Evolutionary conservation across 257 asterid species (phyloP).

Genomic region (Capsicum pubescens): DNA sequence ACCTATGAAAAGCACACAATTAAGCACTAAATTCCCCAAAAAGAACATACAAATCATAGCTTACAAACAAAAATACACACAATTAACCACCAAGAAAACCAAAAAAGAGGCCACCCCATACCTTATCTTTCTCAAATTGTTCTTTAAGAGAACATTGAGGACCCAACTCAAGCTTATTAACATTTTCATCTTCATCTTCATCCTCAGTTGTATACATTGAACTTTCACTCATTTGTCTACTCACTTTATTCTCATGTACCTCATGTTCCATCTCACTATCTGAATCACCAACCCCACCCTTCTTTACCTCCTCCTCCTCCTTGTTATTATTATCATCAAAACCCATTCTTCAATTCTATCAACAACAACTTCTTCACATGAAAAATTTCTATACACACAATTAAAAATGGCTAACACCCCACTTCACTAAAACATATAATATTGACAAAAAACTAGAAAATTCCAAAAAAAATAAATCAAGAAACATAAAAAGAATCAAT

Average conservation of each 20-base stretch:
- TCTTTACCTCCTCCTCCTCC: conserved; percentile 44
- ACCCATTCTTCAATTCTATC: conserved; percentile 47
- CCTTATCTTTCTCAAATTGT: conserved; percentile 90
- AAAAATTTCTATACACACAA: too few relatives aligned
- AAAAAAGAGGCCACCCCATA: background rate
- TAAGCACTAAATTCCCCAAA: background rate
- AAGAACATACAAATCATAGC: background rate
- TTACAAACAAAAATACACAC: conserved; percentile 12
- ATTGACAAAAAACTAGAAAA: background rate
- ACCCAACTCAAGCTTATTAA: conserved; percentile 75
- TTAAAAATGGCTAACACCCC: too few relatives aligned
- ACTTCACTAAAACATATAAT: too few relatives aligned
- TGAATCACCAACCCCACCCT: conserved; percentile 30
- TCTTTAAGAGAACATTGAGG: conserved; percentile 94
- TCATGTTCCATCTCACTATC: conserved; percentile 28
- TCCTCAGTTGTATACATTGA: conserved; percentile 75
- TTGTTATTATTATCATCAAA: conserved; percentile 62
- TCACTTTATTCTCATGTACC: conserved; percentile 38
- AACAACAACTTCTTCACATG: too few relatives aligned
- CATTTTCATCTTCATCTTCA: conserved; percentile 81
- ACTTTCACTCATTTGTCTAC: conserved; percentile 73
- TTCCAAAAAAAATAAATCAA: conserved; percentile 1
- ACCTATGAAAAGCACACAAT: background rate
- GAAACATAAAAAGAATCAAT: conserved; percentile 36
- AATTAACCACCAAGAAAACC: background rate